Percentiles rank a stretch among this genome's conserved stretches.
Conservation (phyloP, 164 flowering plant genomes). For the Vitis riparia region DNA sequence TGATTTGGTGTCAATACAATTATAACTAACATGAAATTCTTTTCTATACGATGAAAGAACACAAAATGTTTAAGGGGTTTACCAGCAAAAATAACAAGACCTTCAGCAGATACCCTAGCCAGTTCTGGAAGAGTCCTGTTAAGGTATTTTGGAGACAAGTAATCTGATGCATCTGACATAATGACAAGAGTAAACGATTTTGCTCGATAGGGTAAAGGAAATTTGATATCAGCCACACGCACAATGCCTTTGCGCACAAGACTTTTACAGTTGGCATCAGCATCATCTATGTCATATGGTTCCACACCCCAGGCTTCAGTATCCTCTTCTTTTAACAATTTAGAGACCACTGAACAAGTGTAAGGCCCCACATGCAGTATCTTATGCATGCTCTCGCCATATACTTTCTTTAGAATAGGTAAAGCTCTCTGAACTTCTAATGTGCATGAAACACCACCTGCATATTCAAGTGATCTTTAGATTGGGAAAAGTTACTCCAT, state of each 20-base stretch:
- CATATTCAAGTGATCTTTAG: conserved; percentile 13
- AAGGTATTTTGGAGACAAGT: conserved; percentile 83
- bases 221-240: conserved; percentile 90
- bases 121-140: conserved; percentile 86
- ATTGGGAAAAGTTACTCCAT: background rate
- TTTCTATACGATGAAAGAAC: background rate
- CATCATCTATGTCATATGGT: conserved; percentile 87
- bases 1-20: no score
- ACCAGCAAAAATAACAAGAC: conserved; percentile 85
- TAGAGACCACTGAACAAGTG: conserved; percentile 78
- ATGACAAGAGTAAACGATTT: conserved; percentile 85
- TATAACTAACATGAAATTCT: no score
- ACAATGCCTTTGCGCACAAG: conserved; percentile 83
- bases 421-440: conserved; percentile 70
- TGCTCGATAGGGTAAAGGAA: conserved; percentile 75
- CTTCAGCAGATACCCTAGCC: conserved; percentile 73
- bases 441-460: conserved; percentile 78
- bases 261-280: conserved; percentile 60
- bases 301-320: conserved; percentile 95
- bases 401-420: conserved; percentile 70
- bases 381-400: conserved; percentile 85
- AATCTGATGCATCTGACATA: conserved; percentile 87
- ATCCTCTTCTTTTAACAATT: conserved; percentile 72
- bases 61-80: background rate
- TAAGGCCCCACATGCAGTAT: conserved; percentile 95